A percentile compares a stretch with the other conserved stretches of the same genome.
These are phyloP conservation scores for Porodaedalea pini DNA, from an alignment of 1,284 basidiomycete genomes.

Conservation along the genomic window DNA sequence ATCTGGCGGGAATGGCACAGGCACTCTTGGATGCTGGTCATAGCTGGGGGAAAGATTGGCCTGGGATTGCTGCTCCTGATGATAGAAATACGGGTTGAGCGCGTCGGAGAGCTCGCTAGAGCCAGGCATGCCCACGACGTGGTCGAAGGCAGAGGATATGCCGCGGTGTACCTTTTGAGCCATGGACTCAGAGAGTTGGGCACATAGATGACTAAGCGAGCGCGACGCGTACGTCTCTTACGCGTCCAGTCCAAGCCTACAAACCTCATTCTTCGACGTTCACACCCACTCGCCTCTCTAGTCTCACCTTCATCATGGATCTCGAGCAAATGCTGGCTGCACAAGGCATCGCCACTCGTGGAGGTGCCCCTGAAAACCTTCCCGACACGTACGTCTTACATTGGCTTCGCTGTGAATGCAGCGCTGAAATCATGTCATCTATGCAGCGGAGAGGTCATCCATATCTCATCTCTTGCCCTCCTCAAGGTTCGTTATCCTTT, in stretches of 20 bases:
- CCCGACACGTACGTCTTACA: constrained; percentile 23
- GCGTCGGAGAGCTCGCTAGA: constrained; percentile 74
- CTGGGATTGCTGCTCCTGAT: constrained; percentile 22
- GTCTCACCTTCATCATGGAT: constrained; percentile 41
- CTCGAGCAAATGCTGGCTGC: constrained; percentile 53
- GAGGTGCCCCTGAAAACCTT: constrained; percentile 15
- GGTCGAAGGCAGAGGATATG: not conserved
- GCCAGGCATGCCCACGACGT: constrained; percentile 32
- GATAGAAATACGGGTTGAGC: constrained; percentile 59
- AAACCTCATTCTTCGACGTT: not conserved
- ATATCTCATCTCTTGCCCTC: constrained; percentile 91
- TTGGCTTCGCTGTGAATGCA: not conserved
- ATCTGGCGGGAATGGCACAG: constrained; percentile 20
- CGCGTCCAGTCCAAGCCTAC: constrained; percentile 4
- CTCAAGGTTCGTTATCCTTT: constrained; percentile 68
- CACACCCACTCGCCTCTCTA: not conserved
- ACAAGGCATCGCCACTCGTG: constrained; percentile 27
- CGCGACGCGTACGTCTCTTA: constrained; percentile 18
- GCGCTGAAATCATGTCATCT: not conserved
- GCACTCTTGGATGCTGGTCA: constrained; percentile 25
- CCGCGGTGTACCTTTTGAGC: not conserved
- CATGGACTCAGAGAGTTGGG: not conserved
- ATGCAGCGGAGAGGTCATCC: constrained; percentile 88
- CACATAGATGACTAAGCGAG: constrained; percentile 7
- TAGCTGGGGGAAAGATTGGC: constrained; percentile 29